Evolutionary conservation across 1,284 basidiomycete species (phyloP), one percentile per base, ranked within the genome.

Genomic region (Cutaneotrichosporon mucoides): DNA sequence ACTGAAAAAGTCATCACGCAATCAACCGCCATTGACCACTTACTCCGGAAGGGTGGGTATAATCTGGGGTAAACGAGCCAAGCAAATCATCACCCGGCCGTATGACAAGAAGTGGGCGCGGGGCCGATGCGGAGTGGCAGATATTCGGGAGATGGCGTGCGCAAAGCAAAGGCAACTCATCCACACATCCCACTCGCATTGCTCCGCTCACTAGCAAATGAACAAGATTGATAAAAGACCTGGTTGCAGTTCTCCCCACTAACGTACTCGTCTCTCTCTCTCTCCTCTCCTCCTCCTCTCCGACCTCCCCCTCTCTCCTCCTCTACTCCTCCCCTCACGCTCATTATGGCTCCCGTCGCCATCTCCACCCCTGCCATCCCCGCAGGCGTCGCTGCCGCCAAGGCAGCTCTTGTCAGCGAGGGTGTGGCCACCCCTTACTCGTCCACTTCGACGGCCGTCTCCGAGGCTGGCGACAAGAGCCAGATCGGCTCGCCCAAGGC

Each of bases 361-460:
- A 44, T 55, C 36, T 42, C 54, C 45, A 36, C 51, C 16, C 35
- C 55, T 16, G 37, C 59, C 16, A 7, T 44, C 15, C 49, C 48
- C n/a, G 16, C 58, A 8, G 53, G 42, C 38, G 48, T 52, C 48
- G 47, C 52, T 34, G 46, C 53, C 54, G 44, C 50, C 8, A 61
- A 61, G 59, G 56, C 58, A 3, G 53, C 62, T 13, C 62, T 72
- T 48, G 69, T 70, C 45, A 49, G 57, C 4, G 65, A 64, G 34
- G 71, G 70, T 48, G 57, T 63, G 10, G 55, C 68, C 24, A 76
- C 75, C 6, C 73, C 73, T 12, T 73, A 75, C 65, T 71, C 69
- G 2, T 51, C 69, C 8, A 68, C 71, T 33, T 58, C 68, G 38
- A 76, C 75, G 24, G 73, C 71, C 24, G 75, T 76, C 43, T 73